Conservation (phyloP, 2,329 filamentous ascomycete species). For the Fusarium sp. region DNA sequence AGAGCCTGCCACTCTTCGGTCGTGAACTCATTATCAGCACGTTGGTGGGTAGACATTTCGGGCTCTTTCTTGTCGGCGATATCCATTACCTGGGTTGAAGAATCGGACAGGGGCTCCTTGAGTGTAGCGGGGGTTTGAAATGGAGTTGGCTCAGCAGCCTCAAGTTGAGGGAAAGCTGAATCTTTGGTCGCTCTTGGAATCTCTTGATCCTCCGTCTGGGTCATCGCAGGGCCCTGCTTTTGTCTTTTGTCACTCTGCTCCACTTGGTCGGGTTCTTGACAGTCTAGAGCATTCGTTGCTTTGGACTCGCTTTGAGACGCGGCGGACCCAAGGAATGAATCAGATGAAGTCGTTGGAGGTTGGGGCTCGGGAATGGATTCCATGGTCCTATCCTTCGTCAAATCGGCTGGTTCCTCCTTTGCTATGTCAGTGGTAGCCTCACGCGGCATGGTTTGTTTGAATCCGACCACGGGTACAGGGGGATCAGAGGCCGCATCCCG, state of each 20-base stretch:
- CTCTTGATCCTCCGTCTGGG: conserved; percentile 7
- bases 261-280: conserved; percentile 16
- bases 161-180: neutral
- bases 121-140: neutral
- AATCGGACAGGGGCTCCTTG: neutral
- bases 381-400: neutral
- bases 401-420: neutral
- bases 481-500: neutral
- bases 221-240: conserved; percentile 7
- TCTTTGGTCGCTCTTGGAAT: conserved; percentile 16
- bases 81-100: neutral
- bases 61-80: neutral
- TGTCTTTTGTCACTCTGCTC: conserved; percentile 50
- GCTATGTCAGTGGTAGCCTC: neutral
- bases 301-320: conserved; percentile 4
- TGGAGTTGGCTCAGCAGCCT: neutral
- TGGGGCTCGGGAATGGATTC: neutral
- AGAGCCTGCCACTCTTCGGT: conserved; percentile 31
- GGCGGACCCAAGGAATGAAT: neutral
- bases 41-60: neutral
- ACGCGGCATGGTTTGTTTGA: neutral
- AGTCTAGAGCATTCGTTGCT: conserved; percentile 7
- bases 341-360: neutral
- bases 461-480: neutral
- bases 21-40: conserved; percentile 12